phyloP scores from a whole-genome alignment of 2,329 filamentous ascomycete genomes.

The Cercospora brassicicola region DNA sequence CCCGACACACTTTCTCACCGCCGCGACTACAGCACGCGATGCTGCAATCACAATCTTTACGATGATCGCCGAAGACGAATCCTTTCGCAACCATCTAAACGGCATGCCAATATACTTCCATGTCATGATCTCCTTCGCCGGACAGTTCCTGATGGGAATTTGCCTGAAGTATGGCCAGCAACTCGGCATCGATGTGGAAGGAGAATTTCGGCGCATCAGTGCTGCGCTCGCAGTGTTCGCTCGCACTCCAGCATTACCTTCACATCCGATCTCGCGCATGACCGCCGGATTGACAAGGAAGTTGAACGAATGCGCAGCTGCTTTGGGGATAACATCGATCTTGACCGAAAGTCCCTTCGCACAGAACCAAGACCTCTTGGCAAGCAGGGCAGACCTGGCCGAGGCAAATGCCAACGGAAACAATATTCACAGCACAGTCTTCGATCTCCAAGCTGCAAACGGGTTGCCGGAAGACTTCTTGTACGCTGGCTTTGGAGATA shows the following conservation, averaged over 20 bases:
- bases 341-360: constrained; percentile 28
- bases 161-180: constrained; percentile 45
- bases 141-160: constrained; percentile 54
- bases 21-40: constrained; percentile 50
- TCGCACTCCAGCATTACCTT: constrained; percentile 13
- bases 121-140: constrained; percentile 56
- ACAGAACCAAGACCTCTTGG: neutral
- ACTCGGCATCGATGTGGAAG: constrained; percentile 20
- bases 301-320: constrained; percentile 19
- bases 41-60: constrained; percentile 50
- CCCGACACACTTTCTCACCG: constrained; percentile 51
- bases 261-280: constrained; percentile 22
- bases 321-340: constrained; percentile 17
- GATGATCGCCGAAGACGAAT: constrained; percentile 47
- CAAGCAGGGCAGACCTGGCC: neutral
- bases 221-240: constrained; percentile 22
- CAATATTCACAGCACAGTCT: neutral
- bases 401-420: neutral
- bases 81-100: constrained; percentile 44
- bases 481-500: constrained; percentile 15
- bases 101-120: constrained; percentile 55
- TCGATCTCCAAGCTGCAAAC: constrained; percentile 11
- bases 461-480: constrained; percentile 18
- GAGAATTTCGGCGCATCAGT: constrained; percentile 19
- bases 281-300: constrained; percentile 21